Percentiles rank a stretch among this genome's conserved stretches.
phyloP scores from a whole-genome alignment of 148 eudicot genomes.

The Tetragonia tetragonoides region DNA sequence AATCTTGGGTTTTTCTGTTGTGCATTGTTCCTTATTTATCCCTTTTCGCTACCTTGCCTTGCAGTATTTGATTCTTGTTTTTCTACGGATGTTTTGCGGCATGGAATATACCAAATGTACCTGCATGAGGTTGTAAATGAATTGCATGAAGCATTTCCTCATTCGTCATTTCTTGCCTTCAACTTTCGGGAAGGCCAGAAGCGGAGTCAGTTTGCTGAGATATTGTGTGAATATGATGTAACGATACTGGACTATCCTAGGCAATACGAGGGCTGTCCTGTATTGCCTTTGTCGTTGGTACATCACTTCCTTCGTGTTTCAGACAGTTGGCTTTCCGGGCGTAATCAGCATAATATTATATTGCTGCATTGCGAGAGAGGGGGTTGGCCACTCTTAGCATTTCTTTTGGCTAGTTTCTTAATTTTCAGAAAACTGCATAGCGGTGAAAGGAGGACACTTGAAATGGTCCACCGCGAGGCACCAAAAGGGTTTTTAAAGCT shows the following conservation, averaged over 20 bases:
- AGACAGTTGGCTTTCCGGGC: slow-evolving; percentile 83
- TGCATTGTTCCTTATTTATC: slow-evolving; percentile 9
- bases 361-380: slow-evolving; percentile 99
- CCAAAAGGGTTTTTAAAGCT: slow-evolving; percentile 86
- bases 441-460: slow-evolving; percentile 88
- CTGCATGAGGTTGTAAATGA: slow-evolving; percentile 82
- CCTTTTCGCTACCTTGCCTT: slow-evolving; percentile 19
- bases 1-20: slow-evolving; percentile 5
- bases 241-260: slow-evolving; percentile 93
- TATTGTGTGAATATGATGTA: slow-evolving; percentile 86
- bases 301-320: slow-evolving; percentile 93
- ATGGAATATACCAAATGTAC: slow-evolving; percentile 85
- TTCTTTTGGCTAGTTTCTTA: slow-evolving; percentile 79
- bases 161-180: slow-evolving; percentile 94
- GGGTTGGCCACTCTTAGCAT: slow-evolving; percentile 94
- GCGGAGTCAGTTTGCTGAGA: slow-evolving; percentile 81
- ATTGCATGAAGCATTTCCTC: slow-evolving; percentile 76
- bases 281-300: slow-evolving; percentile 79
- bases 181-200: slow-evolving; percentile 99
- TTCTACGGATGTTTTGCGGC: slow-evolving; percentile 91
- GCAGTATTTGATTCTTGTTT: slow-evolving; percentile 99
- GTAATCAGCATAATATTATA: slow-evolving; percentile 77
- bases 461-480: slow-evolving; percentile 91
- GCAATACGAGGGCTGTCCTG: slow-evolving; percentile 98
- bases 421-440: slow-evolving; percentile 77